Evolutionary conservation across 805 yeast species (phyloP), one percentile per base, ranked within the genome.

Genomic region (Lipomyces yamadae): DNA sequence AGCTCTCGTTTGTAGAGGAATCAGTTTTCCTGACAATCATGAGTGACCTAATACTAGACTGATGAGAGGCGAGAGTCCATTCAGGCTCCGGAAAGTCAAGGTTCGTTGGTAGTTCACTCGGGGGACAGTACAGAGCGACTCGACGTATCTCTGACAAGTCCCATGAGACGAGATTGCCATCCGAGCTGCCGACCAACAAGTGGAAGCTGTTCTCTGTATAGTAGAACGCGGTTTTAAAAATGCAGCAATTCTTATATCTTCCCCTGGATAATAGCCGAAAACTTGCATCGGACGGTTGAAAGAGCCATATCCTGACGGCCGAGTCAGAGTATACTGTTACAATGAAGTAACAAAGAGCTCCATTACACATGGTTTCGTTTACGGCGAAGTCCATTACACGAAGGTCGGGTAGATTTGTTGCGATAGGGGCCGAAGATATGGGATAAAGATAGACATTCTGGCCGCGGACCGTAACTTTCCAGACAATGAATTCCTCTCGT

Each of bases 301-400:
- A 88, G 24, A 57, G 15, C 67, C 65, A 67, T 0, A 89, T 55
- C 71, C 85, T 87, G 64, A 94, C 83, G 3, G 84, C 80, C 0
- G 98, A 94, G 75, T 94, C 93, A 0, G 98, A 93, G 75, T 91
- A 95, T 0, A 89, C 96, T 0, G 92, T 85, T 1, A 85, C 84
- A 6, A 93, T 72, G 0, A 86, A 71, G 70, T 85, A 84, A 2
- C 76, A 62, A 72, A 2, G 18, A 7, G 15, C 33, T 5, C 48
- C 65, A 32, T 59, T 42, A 35, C 24, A n/a, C 18, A 50, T 33
- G 35, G 52, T 11, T 4, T 72, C 73, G n/a, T 74, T 73, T 1
- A 82, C 78, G 54, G 85, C 88, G 74, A 92, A 89, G 76, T 90
- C 97, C 97, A 92, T 94, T 63, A 94, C 87, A 70, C 99, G 82